Evolutionary conservation across 1,139 yeast species (phyloP).

Genomic region (Diutina mesorugosa): DNA sequence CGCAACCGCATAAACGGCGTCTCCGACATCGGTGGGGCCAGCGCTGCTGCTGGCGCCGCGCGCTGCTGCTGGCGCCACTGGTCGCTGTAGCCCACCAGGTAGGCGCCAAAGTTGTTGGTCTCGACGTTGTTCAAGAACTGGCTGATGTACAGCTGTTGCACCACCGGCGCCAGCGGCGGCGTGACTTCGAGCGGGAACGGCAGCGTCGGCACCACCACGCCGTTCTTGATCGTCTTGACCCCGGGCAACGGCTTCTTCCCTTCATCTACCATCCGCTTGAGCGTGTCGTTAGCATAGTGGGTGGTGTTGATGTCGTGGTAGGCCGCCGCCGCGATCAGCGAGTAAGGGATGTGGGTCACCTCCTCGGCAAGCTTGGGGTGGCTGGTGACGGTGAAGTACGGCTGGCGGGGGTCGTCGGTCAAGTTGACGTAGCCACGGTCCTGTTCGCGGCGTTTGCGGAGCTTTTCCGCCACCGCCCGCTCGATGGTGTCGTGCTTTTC

Average conservation of each 20-base stretch:
- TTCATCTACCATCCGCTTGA: slow-evolving; percentile 28
- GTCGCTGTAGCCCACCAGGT: slow-evolving; percentile 29
- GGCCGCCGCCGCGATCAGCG: slow-evolving; percentile 63
- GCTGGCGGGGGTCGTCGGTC: slow-evolving; percentile 85
- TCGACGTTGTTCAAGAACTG: slow-evolving; percentile 32
- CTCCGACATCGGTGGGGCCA: slow-evolving; percentile 11
- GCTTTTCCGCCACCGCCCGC: slow-evolving; percentile 70
- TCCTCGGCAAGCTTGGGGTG: slow-evolving; percentile 36
- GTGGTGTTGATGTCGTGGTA: slow-evolving; percentile 59
- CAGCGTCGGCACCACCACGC: slow-evolving; percentile 30
- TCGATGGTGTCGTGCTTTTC: slow-evolving; percentile 73
- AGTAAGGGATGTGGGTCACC: slow-evolving; percentile 59
- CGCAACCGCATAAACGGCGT: slow-evolving; percentile 57
- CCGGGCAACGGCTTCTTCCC: slow-evolving; percentile 31
- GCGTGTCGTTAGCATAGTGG: slow-evolving; percentile 29
- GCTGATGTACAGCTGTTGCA: slow-evolving; percentile 23
- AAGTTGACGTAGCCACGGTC: slow-evolving; percentile 72
- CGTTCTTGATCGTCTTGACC: slow-evolving; percentile 29
- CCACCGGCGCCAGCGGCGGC: slow-evolving; percentile 18
- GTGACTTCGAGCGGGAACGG: slow-evolving; percentile 31
- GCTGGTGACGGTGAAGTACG: slow-evolving; percentile 59
- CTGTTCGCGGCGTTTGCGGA: slow-evolving; percentile 56
- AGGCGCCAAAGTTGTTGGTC: slow-evolving; percentile 32
- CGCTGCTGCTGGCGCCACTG: slow-evolving; percentile 4
- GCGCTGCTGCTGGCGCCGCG: neutral